phyloP scores from a whole-genome alignment of 2,329 filamentous ascomycete species.

The Trichoderma oligosporum region DNA sequence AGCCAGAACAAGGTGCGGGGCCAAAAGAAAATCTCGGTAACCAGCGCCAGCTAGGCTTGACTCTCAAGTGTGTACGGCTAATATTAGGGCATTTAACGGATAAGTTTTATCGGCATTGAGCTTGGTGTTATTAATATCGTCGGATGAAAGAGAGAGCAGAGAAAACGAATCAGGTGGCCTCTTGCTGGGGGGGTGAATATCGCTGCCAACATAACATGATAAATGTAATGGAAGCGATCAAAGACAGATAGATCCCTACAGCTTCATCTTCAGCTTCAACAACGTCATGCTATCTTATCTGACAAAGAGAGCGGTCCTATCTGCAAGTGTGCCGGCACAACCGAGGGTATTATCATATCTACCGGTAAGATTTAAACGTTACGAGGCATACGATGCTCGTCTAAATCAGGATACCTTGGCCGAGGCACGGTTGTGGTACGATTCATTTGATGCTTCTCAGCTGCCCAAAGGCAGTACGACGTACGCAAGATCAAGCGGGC shows the following conservation, averaged over 20 bases:
- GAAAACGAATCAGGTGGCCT: background rate
- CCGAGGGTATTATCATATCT: slow-evolving; percentile 3
- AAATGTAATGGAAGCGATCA: background rate
- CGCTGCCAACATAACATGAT: too few species aligned
- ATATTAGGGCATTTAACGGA: background rate
- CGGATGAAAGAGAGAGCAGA: background rate
- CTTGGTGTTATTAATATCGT: background rate
- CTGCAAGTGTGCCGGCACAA: background rate
- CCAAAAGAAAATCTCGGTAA: slow-evolving; percentile 1
- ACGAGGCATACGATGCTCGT: slow-evolving; percentile 47
- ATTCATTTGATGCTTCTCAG: slow-evolving; percentile 40
- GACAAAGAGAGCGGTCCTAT: background rate
- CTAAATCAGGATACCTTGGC: slow-evolving; percentile 49
- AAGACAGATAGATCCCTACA: background rate
- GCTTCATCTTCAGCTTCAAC: too few species aligned
- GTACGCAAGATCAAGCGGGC: slow-evolving; percentile 57
- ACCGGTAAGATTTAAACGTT: slow-evolving; percentile 33
- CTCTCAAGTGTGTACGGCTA: too few species aligned
- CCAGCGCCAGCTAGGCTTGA: background rate
- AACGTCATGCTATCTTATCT: slow-evolving; percentile 5
- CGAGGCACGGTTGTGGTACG: slow-evolving; percentile 51
- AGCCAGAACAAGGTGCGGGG: slow-evolving; percentile 7
- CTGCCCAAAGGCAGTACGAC: slow-evolving; percentile 51
- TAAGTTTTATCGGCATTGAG: background rate
- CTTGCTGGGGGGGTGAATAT: background rate